phyloP scores from a whole-genome alignment of 2,329 filamentous ascomycete species.

The Aspergillus candidus region DNA sequence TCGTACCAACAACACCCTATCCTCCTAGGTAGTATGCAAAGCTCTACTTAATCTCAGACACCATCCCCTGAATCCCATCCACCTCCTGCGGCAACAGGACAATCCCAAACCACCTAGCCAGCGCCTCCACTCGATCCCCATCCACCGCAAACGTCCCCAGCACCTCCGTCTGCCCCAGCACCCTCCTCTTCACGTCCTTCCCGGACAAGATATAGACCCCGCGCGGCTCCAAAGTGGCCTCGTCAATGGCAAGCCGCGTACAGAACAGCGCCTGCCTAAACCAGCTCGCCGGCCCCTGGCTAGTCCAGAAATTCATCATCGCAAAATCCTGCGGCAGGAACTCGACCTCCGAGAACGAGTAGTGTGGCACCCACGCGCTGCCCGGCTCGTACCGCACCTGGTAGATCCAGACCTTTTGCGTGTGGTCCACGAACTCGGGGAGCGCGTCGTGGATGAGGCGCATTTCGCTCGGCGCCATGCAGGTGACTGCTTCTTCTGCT shows the following conservation, averaged over 20 bases:
- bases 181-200: slow-evolving; percentile 49
- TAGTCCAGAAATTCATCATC: slow-evolving; percentile 54
- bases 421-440: slow-evolving; percentile 39
- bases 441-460: slow-evolving; percentile 48
- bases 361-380: slow-evolving; percentile 54
- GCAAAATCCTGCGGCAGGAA: slow-evolving; percentile 58
- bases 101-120: slow-evolving; percentile 51
- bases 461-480: slow-evolving; percentile 51
- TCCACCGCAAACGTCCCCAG: slow-evolving; percentile 47
- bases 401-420: slow-evolving; percentile 56
- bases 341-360: slow-evolving; percentile 61
- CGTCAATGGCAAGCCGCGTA: slow-evolving; percentile 50
- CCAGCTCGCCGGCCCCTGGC: slow-evolving; percentile 44
- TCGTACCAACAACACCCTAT: not conserved
- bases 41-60: slow-evolving; percentile 40
- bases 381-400: slow-evolving; percentile 49
- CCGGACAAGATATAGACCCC: slow-evolving; percentile 51
- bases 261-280: slow-evolving; percentile 53
- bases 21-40: slow-evolving; percentile 5
- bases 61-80: slow-evolving; percentile 45
- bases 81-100: slow-evolving; percentile 47
- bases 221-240: slow-evolving; percentile 40
- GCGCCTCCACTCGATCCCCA: slow-evolving; percentile 46
- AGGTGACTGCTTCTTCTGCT: slow-evolving; percentile 32
- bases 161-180: slow-evolving; percentile 46